These are phyloP conservation scores for Claviceps paspali DNA, from an alignment of 2,329 filamentous ascomycete genomes.

Conservation along the genomic window DNA sequence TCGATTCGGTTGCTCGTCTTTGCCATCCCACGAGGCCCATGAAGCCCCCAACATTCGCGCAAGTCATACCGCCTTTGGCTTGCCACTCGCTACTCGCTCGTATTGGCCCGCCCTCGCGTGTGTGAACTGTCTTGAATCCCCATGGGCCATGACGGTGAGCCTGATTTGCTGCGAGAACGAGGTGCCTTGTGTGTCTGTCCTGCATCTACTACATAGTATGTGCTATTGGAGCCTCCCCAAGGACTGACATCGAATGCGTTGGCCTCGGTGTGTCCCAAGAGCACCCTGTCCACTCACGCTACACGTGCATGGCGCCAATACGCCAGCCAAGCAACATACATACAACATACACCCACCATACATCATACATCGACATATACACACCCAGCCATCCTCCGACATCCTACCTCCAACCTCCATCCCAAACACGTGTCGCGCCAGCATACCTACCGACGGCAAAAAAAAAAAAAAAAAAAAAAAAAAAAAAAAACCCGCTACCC, in stretches of 20 bases:
- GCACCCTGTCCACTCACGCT: background rate
- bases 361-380: too few relatives aligned
- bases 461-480: too few relatives aligned
- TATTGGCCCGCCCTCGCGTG: background rate
- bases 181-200: too few relatives aligned
- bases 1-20: constrained; percentile 5
- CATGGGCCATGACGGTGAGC: background rate
- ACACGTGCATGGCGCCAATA: constrained; percentile 2
- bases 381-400: background rate
- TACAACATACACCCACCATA: too few relatives aligned
- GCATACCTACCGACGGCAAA: background rate
- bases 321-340: constrained; percentile 2
- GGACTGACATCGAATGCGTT: constrained; percentile 1
- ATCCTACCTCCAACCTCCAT: too few relatives aligned
- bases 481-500: too few relatives aligned
- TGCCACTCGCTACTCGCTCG: too few relatives aligned
- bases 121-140: background rate
- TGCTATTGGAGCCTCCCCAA: background rate
- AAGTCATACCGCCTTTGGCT: too few relatives aligned
- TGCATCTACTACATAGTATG: too few relatives aligned
- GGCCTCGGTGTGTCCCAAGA: constrained; percentile 1
- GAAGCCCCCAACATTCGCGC: too few relatives aligned
- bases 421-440: background rate
- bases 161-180: too few relatives aligned
- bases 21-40: too few relatives aligned